A percentile compares a stretch with the other conserved stretches of the same genome.
Conservation (phyloP, 345 rosid species). For the Hevea brasiliensis region DNA sequence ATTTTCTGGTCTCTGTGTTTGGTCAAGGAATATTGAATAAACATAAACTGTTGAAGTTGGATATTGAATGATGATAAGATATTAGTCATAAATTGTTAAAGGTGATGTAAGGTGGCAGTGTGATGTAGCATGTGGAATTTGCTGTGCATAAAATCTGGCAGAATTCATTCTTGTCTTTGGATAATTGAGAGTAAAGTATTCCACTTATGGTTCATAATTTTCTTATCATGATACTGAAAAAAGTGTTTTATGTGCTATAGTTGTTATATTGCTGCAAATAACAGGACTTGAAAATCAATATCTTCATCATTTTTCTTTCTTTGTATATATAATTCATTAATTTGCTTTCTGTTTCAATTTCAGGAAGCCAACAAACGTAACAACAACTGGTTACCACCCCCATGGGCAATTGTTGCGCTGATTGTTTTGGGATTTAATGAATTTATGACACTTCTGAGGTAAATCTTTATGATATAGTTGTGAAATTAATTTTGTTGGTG, state of each 20-base stretch:
- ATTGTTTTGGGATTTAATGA: conserved; percentile 90
- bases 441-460: conserved; percentile 98
- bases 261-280: neutral
- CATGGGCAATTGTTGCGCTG: conserved; percentile 95
- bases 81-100: neutral
- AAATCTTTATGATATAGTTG: conserved; percentile 6
- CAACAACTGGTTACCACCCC: conserved; percentile 99
- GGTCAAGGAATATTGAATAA: no score
- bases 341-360: conserved; percentile 3
- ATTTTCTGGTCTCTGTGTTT: neutral
- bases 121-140: no score
- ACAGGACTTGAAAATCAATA: neutral
- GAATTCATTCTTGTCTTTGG: neutral
- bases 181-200: neutral
- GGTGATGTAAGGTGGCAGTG: no score
- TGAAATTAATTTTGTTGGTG: conserved; percentile 10
- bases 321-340: no score
- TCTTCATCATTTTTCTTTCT: no score
- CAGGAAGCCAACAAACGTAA: conserved; percentile 96
- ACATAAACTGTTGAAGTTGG: neutral
- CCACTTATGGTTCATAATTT: neutral
- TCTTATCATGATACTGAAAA: neutral
- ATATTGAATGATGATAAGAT: neutral
- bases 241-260: neutral
- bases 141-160: neutral